A percentile compares a stretch with the other conserved stretches of the same genome.
Conservation (phyloP, 257 asterid genomes). For the Salvia miltiorrhiza region DNA sequence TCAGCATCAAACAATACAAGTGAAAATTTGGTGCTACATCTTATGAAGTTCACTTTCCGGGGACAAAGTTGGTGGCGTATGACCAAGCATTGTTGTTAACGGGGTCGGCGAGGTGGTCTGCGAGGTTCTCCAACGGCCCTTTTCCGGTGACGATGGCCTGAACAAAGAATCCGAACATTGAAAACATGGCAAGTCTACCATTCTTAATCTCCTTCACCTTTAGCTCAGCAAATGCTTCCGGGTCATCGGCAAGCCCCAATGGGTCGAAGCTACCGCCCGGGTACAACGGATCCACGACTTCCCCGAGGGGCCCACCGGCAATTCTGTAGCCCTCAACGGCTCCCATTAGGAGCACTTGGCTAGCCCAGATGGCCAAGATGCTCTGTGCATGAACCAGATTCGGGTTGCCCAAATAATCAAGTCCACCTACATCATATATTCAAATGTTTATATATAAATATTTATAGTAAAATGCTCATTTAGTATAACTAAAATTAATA, state of each 20-base stretch:
- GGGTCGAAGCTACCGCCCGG: constrained; percentile 59
- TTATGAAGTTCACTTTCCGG: constrained; percentile 34
- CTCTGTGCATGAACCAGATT: constrained; percentile 64
- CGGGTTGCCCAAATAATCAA: constrained; percentile 68
- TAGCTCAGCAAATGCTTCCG: constrained; percentile 55
- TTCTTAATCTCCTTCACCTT: constrained; percentile 62
- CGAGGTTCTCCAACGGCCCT: constrained; percentile 49
- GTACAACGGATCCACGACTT: constrained; percentile 44
- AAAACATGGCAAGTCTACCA: constrained; percentile 59
- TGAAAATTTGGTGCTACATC: too few species aligned
- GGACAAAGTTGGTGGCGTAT: constrained; percentile 47
- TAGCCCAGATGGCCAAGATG: constrained; percentile 67
- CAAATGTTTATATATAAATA: too few species aligned
- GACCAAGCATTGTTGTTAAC: constrained; percentile 59
- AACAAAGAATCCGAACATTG: constrained; percentile 62
- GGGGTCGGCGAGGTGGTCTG: constrained; percentile 48
- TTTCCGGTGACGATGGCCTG: constrained; percentile 61
- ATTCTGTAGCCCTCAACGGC: constrained; percentile 63
- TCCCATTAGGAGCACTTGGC: constrained; percentile 58
- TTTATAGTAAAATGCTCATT: too few species aligned
- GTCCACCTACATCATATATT: constrained; percentile 27
- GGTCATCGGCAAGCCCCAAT: constrained; percentile 49
- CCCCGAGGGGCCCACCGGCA: constrained; percentile 52
- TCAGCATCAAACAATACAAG: too few species aligned
- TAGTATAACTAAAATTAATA: too few species aligned